Conservation (phyloP, 768 basidiomycete genomes). For the Rhodotorula babjevae region DNA sequence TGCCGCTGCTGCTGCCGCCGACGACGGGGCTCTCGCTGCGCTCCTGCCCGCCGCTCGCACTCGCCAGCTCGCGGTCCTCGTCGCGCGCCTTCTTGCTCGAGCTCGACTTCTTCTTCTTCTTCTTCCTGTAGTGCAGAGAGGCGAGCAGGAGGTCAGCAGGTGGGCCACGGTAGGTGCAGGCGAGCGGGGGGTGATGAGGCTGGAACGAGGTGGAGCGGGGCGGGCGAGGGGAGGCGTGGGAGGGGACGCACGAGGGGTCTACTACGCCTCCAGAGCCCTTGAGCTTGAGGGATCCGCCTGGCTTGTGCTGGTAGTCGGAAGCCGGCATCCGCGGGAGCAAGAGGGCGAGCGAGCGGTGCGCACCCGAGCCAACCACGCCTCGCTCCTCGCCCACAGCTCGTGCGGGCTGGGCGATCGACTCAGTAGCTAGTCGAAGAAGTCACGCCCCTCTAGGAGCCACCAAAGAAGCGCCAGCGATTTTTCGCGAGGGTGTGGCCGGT, state of each 20-base stretch:
- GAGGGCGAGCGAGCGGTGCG: not conserved
- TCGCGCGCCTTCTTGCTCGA: conserved; percentile 19
- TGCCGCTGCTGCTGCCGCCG: not conserved
- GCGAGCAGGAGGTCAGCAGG: not conserved
- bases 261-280: conserved; percentile 60
- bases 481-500: too few species aligned
- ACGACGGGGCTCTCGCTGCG: not conserved
- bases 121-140: conserved; percentile 7
- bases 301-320: conserved; percentile 70
- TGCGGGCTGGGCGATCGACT: too few species aligned
- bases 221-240: too few species aligned
- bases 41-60: not conserved
- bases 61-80: conserved; percentile 4
- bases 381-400: too few species aligned
- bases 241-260: conserved; percentile 15
- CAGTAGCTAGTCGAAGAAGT: too few species aligned
- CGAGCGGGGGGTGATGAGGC: not conserved
- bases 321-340: conserved; percentile 7
- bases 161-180: not conserved
- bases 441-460: too few species aligned
- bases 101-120: conserved; percentile 40
- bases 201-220: too few species aligned
- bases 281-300: conserved; percentile 78
- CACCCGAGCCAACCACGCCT: too few species aligned
- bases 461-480: too few species aligned